Evolutionary conservation across 2,329 filamentous ascomycete genomes (phyloP).

Genomic region (Talaromyces pinophilus): DNA sequence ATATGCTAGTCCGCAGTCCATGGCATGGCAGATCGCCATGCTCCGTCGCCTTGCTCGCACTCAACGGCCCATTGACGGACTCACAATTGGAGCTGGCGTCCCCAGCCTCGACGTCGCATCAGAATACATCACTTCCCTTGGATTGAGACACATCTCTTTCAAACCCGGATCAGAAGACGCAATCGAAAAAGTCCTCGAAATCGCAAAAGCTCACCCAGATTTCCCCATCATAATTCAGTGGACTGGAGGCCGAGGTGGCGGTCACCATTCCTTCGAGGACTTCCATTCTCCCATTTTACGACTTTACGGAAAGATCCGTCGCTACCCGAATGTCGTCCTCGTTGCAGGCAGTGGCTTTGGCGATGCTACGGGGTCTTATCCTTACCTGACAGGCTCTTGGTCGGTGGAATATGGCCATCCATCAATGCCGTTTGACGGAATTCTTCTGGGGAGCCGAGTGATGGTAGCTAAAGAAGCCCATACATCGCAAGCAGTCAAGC

Average conservation of each 20-base stretch:
- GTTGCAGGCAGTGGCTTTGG: slow-evolving; percentile 91
- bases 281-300: slow-evolving; percentile 88
- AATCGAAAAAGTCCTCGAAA: slow-evolving; percentile 85
- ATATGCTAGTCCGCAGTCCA: slow-evolving; percentile 55
- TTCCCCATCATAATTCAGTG: slow-evolving; percentile 92
- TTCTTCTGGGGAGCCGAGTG: slow-evolving; percentile 85
- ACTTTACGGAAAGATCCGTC: slow-evolving; percentile 86
- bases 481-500: slow-evolving; percentile 82
- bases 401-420: slow-evolving; percentile 81
- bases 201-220: slow-evolving; percentile 83
- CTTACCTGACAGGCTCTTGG: slow-evolving; percentile 88
- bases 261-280: slow-evolving; percentile 91
- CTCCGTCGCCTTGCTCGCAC: slow-evolving; percentile 61
- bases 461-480: slow-evolving; percentile 93
- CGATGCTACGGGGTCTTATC: slow-evolving; percentile 83
- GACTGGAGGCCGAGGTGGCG: slow-evolving; percentile 91
- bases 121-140: slow-evolving; percentile 89
- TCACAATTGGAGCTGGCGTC: slow-evolving; percentile 93
- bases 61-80: slow-evolving; percentile 84
- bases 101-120: slow-evolving; percentile 90
- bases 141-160: slow-evolving; percentile 89
- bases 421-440: slow-evolving; percentile 91
- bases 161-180: slow-evolving; percentile 88
- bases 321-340: slow-evolving; percentile 81
- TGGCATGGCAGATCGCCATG: slow-evolving; percentile 57